These are phyloP conservation scores for Drechmeria coniospora DNA, from an alignment of 2,329 filamentous ascomycete species.

Conservation along the genomic window DNA sequence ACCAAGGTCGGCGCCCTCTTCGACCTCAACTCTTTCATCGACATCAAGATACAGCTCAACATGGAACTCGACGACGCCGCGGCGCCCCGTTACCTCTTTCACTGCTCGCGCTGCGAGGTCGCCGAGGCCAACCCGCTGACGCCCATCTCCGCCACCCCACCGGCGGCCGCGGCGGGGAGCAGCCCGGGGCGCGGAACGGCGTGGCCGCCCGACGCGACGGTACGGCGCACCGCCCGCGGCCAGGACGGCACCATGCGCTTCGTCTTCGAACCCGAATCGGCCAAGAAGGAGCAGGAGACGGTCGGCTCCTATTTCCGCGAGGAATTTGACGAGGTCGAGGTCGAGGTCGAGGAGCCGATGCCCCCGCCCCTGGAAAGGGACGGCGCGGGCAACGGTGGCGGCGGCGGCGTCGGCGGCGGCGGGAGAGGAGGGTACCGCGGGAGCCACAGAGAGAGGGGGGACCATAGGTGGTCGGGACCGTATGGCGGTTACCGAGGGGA, in stretches of 20 bases:
- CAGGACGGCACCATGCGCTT: conserved; percentile 72
- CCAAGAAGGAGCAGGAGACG: conserved; percentile 51
- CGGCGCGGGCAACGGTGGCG: conserved; percentile 4
- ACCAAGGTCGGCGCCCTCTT: conserved; percentile 62
- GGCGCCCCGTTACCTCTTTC: conserved; percentile 48
- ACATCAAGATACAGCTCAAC: conserved; percentile 76
- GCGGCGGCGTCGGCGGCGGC: conserved; percentile 6
- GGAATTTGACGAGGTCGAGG: conserved; percentile 61
- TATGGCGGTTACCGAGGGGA: conserved; percentile 21
- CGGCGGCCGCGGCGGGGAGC: too few relatives aligned
- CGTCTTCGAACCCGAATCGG: conserved; percentile 68
- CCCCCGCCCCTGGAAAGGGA: conserved; percentile 12
- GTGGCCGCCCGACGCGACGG: conserved; percentile 18
- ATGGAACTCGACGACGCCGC: conserved; percentile 54
- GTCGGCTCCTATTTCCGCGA: conserved; percentile 56
- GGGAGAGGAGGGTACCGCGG: conserved; percentile 15
- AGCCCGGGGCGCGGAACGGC: too few relatives aligned
- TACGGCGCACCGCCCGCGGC: conserved; percentile 20
- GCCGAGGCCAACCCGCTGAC: conserved; percentile 18
- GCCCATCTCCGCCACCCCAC: conserved; percentile 13
- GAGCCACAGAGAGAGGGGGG: conserved; percentile 16
- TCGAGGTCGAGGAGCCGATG: conserved; percentile 57
- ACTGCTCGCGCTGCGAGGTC: conserved; percentile 35
- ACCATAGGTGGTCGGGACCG: conserved; percentile 16
- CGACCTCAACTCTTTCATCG: conserved; percentile 65